These are phyloP conservation scores for Pilobolus umbonatus DNA, from an alignment of 192 early-diverging fungal species.

Conservation along the genomic window DNA sequence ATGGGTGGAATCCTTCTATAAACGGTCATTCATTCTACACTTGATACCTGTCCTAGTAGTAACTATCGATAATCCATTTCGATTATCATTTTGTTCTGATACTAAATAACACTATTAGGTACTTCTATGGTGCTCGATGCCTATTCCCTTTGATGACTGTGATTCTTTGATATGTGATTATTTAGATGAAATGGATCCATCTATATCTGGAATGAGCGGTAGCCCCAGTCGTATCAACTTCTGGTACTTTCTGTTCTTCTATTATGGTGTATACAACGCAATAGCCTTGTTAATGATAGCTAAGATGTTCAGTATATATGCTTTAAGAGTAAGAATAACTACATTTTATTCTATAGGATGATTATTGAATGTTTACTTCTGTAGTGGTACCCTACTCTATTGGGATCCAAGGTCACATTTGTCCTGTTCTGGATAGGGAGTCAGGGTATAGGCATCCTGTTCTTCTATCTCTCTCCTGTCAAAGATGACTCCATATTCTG, in stretches of 20 bases:
- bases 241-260: conserved; percentile 76
- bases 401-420: conserved; percentile 61
- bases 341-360: not conserved
- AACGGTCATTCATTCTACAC: conserved; percentile 40
- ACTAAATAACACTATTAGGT: conserved; percentile 37
- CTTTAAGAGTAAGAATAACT: conserved; percentile 45
- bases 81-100: conserved; percentile 35
- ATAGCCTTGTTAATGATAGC: conserved; percentile 67
- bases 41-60: conserved; percentile 41
- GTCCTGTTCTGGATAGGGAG: conserved; percentile 63
- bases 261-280: conserved; percentile 74
- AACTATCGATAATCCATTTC: conserved; percentile 9
- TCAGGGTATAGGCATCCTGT: conserved; percentile 49
- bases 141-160: conserved; percentile 42
- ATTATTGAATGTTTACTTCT: not conserved
- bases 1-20: conserved; percentile 40
- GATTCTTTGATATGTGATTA: conserved; percentile 8
- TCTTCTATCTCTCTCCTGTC: conserved; percentile 51
- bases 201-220: not conserved
- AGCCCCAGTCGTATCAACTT: conserved; percentile 57
- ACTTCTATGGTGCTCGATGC: conserved; percentile 53
- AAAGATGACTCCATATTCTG: conserved; percentile 58
- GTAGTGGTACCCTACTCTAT: conserved; percentile 67
- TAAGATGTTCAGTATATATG: conserved; percentile 74
- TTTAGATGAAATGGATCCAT: not conserved